A percentile compares a stretch with the other conserved stretches of the same genome.
These are phyloP conservation scores for Harringtonia lauricola DNA, from an alignment of 2,329 filamentous ascomycete genomes.

Conservation along the genomic window DNA sequence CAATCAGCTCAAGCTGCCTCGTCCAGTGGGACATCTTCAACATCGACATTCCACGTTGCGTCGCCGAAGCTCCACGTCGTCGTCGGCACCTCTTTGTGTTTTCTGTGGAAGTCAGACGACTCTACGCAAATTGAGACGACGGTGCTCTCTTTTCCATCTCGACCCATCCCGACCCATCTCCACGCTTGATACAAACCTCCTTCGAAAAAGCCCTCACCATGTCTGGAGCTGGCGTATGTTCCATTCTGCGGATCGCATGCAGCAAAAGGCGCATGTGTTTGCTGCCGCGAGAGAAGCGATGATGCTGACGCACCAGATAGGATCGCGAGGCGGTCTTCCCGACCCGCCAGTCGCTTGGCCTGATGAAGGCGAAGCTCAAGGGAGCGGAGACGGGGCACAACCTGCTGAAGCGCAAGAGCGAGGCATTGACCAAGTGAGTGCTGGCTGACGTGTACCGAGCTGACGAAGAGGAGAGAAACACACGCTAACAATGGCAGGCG, in stretches of 20 bases:
- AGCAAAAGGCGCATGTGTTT: conserved; percentile 4
- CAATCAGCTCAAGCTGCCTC: too few relatives aligned
- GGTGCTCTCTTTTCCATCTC: too few relatives aligned
- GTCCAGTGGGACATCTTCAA: too few relatives aligned
- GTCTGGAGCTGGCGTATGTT: conserved; percentile 15
- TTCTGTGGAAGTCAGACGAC: too few relatives aligned
- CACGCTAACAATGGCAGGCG: conserved; percentile 41
- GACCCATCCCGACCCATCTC: too few relatives aligned
- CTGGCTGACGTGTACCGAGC: too few relatives aligned
- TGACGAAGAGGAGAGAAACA: not conserved
- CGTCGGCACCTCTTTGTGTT: too few relatives aligned
- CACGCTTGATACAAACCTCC: not conserved
- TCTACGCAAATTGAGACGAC: too few relatives aligned
- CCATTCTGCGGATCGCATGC: too few relatives aligned
- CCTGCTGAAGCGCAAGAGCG: conserved; percentile 92
- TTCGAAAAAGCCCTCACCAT: conserved; percentile 13
- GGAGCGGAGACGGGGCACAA: conserved; percentile 86
- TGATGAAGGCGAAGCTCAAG: conserved; percentile 98
- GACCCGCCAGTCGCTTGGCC: conserved; percentile 87
- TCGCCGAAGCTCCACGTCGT: too few relatives aligned
- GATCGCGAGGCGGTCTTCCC: conserved; percentile 95
- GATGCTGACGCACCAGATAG: conserved; percentile 32
- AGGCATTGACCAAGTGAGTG: conserved; percentile 87
- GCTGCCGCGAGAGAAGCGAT: not conserved
- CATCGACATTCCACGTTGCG: too few relatives aligned